Evolutionary conservation across 192 early-diverging fungal genomes (phyloP).

Genomic region (Lobosporangium transversale): DNA sequence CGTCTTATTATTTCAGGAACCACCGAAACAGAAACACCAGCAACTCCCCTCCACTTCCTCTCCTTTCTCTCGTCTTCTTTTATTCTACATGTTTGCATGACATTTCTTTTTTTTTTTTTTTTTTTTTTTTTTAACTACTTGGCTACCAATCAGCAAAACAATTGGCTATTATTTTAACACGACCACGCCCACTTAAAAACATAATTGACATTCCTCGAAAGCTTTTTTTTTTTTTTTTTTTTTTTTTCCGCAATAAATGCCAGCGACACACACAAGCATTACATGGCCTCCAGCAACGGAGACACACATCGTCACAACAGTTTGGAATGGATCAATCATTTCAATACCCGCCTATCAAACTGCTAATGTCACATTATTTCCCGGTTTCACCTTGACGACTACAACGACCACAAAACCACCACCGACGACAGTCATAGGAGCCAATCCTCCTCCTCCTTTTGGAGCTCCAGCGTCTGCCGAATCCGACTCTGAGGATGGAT

Average conservation of each 20-base stretch:
- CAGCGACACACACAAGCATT: constrained; percentile 12
- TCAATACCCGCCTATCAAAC: constrained; percentile 38
- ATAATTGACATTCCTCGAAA: too few species aligned
- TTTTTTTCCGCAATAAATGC: neutral
- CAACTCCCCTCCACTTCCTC: too few species aligned
- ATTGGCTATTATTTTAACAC: too few species aligned
- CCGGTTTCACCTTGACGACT: neutral
- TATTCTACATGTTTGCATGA: too few species aligned
- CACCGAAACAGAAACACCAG: too few species aligned
- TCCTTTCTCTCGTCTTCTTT: too few species aligned
- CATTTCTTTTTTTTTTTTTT: too few species aligned
- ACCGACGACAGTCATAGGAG: constrained; percentile 24
- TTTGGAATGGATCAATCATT: constrained; percentile 22
- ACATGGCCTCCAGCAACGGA: constrained; percentile 5
- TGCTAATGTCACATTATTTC: constrained; percentile 31
- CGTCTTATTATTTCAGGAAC: too few species aligned
- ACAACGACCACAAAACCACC: constrained; percentile 36
- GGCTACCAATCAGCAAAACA: too few species aligned
- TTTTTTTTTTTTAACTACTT: too few species aligned
- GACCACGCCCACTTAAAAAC: too few species aligned
- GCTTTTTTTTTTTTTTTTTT: too few species aligned
- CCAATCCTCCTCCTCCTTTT: constrained; percentile 17
- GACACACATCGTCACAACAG: constrained; percentile 25
- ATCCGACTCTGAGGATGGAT: constrained; percentile 2
- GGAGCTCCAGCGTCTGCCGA: constrained; percentile 3